phyloP scores from a whole-genome alignment of 768 basidiomycete genomes.

The Plicaturopsis crispa region DNA sequence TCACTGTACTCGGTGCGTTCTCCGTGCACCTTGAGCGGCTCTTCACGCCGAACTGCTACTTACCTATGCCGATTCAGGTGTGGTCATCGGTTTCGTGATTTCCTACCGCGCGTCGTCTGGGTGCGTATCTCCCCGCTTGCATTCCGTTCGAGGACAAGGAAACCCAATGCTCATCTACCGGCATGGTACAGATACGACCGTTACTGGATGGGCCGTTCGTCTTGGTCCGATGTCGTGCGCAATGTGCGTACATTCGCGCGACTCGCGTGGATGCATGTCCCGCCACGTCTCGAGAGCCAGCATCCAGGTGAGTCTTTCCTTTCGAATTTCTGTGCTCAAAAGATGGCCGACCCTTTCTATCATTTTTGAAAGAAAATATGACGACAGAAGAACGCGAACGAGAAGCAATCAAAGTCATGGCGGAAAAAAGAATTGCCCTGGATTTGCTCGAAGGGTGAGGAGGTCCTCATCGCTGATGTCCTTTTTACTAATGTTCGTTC shows the following conservation, averaged over 20 bases:
- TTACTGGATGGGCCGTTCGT: constrained; percentile 51
- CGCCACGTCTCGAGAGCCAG: constrained; percentile 36
- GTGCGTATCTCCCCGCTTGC: constrained; percentile 20
- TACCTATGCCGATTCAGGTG: constrained; percentile 30
- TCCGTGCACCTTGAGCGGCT: not conserved
- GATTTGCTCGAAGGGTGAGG: constrained; percentile 51
- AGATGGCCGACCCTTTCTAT: too few species aligned
- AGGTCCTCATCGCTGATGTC: not conserved
- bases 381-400: constrained; percentile 23
- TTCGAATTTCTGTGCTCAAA: too few species aligned
- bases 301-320: constrained; percentile 28
- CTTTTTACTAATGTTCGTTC: not conserved
- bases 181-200: constrained; percentile 40
- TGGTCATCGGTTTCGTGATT: constrained; percentile 50
- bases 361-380: too few species aligned
- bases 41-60: not conserved
- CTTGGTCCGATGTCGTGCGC: constrained; percentile 51
- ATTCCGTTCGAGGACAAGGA: not conserved
- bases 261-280: constrained; percentile 58
- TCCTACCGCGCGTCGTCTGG: constrained; percentile 58
- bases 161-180: not conserved
- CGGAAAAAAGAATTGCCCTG: constrained; percentile 52
- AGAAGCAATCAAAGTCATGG: constrained; percentile 46
- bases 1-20: constrained; percentile 49
- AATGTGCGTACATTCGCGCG: constrained; percentile 41